These are phyloP conservation scores for Verticillium tricorpus DNA, from an alignment of 2,329 filamentous ascomycete genomes.

Conservation along the genomic window DNA sequence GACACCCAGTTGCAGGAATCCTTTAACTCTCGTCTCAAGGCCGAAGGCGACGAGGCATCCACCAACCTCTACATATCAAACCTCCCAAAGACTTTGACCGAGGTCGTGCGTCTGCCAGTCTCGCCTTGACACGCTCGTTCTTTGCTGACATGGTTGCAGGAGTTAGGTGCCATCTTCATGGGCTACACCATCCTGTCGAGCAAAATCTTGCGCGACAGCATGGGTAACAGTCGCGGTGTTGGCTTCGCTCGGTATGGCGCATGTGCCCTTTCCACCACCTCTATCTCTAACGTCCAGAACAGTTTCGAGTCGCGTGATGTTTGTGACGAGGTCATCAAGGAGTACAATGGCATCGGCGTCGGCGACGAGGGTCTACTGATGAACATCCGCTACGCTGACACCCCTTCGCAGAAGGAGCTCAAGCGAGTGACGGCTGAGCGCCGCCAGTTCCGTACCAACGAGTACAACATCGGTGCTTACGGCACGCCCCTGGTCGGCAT, in stretches of 20 bases:
- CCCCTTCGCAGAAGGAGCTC: slow-evolving; percentile 90
- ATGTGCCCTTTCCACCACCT: background rate
- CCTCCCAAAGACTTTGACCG: slow-evolving; percentile 85
- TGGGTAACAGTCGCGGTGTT: slow-evolving; percentile 92
- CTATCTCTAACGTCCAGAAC: background rate
- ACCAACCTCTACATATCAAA: slow-evolving; percentile 99
- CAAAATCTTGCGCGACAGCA: slow-evolving; percentile 88
- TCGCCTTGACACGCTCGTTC: background rate
- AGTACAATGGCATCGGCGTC: slow-evolving; percentile 75
- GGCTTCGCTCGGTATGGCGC: slow-evolving; percentile 82
- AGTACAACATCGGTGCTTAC: slow-evolving; percentile 78
- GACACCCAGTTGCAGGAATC: slow-evolving; percentile 64
- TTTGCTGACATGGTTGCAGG: slow-evolving; percentile 35
- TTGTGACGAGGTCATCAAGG: slow-evolving; percentile 83
- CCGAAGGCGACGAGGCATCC: slow-evolving; percentile 81
- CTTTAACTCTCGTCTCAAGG: slow-evolving; percentile 97
- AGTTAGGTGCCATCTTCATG: slow-evolving; percentile 72
- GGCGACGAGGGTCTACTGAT: slow-evolving; percentile 77
- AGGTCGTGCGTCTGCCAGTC: slow-evolving; percentile 59
- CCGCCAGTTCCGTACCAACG: slow-evolving; percentile 91
- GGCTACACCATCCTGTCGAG: slow-evolving; percentile 84
- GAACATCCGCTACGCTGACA: slow-evolving; percentile 96
- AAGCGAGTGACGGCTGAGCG: slow-evolving; percentile 95
- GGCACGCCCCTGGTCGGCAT: slow-evolving; percentile 58
- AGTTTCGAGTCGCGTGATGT: slow-evolving; percentile 88